Evolutionary conservation across 495 filamentous ascomycete species (phyloP), one percentile per base, ranked within the genome.

Genomic region (Antarctomyces pellizariae): DNA sequence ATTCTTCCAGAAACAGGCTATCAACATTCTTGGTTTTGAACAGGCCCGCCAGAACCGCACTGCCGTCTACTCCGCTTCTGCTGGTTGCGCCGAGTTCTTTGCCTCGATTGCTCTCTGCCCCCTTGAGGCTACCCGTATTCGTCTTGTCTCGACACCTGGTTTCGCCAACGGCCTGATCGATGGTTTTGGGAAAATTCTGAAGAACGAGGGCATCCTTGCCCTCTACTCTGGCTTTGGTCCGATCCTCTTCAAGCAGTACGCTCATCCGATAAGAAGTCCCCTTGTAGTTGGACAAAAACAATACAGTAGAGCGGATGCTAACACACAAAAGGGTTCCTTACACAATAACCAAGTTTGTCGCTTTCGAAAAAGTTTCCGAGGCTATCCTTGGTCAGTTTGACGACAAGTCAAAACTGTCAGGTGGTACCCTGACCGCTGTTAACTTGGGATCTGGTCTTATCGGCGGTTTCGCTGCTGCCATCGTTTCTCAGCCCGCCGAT

Each of bases 321-420:
- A 41, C 11, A 13, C 22, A 16, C 16, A 25, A n/a, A 39, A 90
- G 79, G 67, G 75, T 97, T 52, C 86, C 86, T 33, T 97, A 97
- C 64, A 97, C 86, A 50, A 93, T 97, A 84, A 63, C 89, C 63
- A 97, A 97, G 65, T 97, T 97, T 66, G 86, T 92, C 54, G 86
- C 91, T 40, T 93, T 73, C 71, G 86, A 97, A 66, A 93, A 93
- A 67, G 77, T 80, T 45, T 54, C 71, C 41, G 89, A 97, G 62
- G 35, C 59, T 24, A 44, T 78, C 60, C 92, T 67, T 67, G 36
- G 48, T 36, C 29, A 44, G 29, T 50, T 68, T 33, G 63, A 71
- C 42, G 73, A 84, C 66, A 93, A 93, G 65, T 53, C 66, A 39
- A 56, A 54, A 27, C 49, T 76, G 46, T 75, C 75, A 42, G 57